Evolutionary conservation across 305 asterid species (phyloP).

Genomic region (Solanum hybrid): DNA sequence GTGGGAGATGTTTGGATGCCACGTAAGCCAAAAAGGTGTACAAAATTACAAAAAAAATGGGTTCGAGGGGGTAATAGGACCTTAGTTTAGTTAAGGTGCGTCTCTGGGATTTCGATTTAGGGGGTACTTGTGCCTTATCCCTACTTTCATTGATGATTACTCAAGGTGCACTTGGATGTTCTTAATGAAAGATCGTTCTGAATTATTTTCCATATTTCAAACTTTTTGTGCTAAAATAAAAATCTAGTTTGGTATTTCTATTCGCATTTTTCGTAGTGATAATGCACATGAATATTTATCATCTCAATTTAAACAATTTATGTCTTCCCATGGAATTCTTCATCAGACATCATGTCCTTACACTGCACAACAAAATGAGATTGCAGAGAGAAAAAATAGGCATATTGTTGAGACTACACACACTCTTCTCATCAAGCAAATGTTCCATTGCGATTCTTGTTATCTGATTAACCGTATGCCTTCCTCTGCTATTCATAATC

Average conservation of each 20-base stretch:
- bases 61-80: background rate
- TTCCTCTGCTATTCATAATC: background rate
- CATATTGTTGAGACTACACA: background rate
- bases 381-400: background rate
- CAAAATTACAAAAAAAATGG: background rate
- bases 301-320: background rate
- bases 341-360: background rate
- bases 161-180: background rate
- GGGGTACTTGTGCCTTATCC: background rate
- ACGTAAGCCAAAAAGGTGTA: background rate
- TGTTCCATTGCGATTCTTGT: background rate
- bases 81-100: background rate
- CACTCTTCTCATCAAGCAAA: background rate
- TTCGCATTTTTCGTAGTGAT: background rate
- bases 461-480: background rate
- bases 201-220: background rate
- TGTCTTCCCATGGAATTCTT: background rate
- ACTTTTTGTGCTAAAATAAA: background rate
- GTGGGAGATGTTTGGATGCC: background rate
- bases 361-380: background rate
- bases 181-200: background rate
- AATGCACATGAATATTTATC: background rate
- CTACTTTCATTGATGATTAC: background rate
- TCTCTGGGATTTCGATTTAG: background rate
- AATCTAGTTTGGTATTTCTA: background rate